Conservation (phyloP, 75 land plant species). For the Pseudotsuga menziesii region DNA sequence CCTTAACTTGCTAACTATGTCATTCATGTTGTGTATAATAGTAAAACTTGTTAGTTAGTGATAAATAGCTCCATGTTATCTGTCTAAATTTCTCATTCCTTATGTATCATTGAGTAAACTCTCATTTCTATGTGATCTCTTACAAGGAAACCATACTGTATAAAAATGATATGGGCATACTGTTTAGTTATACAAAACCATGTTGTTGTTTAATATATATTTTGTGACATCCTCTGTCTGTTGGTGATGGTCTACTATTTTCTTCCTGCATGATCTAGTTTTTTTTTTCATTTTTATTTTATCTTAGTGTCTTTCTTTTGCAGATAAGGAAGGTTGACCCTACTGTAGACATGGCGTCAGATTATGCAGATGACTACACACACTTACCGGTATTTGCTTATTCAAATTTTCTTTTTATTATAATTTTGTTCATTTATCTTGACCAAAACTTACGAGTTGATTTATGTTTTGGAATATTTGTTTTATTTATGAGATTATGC, state of each 20-base stretch:
- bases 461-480: neutral
- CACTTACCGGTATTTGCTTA: slow-evolving; percentile 56
- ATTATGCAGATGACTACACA: slow-evolving; percentile 83
- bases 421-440: neutral
- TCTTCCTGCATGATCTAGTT: neutral
- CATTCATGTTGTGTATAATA: too few species aligned
- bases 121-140: neutral
- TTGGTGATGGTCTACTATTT: neutral
- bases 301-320: neutral
- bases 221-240: neutral
- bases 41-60: too few species aligned
- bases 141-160: neutral
- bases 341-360: slow-evolving; percentile 95
- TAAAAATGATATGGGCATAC: neutral
- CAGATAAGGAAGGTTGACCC: slow-evolving; percentile 93
- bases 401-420: neutral
- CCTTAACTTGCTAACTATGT: too few species aligned
- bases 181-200: neutral
- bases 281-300: neutral
- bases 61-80: too few species aligned
- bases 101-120: neutral
- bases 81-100: neutral
- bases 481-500: neutral
- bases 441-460: neutral
- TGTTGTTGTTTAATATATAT: neutral